These are phyloP conservation scores for Malus hybrid DNA, from an alignment of 331 rosid genomes.

Conservation along the genomic window DNA sequence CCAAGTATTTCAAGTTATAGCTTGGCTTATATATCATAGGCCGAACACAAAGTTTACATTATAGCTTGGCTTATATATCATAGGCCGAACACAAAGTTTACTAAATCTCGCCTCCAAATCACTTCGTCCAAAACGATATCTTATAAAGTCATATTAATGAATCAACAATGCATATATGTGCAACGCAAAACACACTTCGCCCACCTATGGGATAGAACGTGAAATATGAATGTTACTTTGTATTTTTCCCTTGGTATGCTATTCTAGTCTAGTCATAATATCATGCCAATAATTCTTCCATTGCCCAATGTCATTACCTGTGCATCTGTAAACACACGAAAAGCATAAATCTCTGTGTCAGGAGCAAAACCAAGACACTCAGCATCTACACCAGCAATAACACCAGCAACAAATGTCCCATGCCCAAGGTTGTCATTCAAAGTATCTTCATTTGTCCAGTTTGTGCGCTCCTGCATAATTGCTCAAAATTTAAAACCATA, in stretches of 20 bases:
- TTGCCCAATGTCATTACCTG: conserved; percentile 73
- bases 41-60: too few species aligned
- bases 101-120: not conserved
- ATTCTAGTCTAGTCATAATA: not conserved
- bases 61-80: not conserved
- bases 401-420: conserved; percentile 99
- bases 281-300: not conserved
- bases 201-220: not conserved
- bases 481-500: conserved; percentile 9
- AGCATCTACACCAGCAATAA: conserved; percentile 76
- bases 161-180: not conserved
- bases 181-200: not conserved
- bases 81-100: not conserved
- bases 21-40: not conserved
- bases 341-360: conserved; percentile 93
- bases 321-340: conserved; percentile 98
- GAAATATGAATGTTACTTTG: conserved; percentile 1
- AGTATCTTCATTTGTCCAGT: conserved; percentile 95
- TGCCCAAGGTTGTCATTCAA: conserved; percentile 95
- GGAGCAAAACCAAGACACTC: conserved; percentile 98
- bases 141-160: not conserved
- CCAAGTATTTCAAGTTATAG: not conserved
- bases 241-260: not conserved
- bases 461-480: conserved; percentile 83
- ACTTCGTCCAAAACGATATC: not conserved